Percentiles rank a stretch among this genome's conserved stretches.
These are phyloP conservation scores for Trichoderma sp. DNA, from an alignment of 2,329 filamentous ascomycete species.

Conservation along the genomic window DNA sequence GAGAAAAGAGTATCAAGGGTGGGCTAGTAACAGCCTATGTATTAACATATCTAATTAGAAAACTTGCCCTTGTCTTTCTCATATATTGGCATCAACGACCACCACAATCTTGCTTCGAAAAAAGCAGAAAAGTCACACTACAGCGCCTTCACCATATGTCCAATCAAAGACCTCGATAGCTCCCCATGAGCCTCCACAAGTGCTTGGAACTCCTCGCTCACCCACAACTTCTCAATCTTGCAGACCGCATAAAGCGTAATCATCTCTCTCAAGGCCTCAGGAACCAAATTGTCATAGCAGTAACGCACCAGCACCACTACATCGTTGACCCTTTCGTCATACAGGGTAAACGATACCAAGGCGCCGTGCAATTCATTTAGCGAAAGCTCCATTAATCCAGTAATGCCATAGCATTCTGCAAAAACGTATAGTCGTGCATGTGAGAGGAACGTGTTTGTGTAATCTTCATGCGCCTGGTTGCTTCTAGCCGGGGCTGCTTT, in stretches of 20 bases:
- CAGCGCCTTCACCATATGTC: background rate
- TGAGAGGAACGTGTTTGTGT: slow-evolving; percentile 15
- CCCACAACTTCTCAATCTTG: slow-evolving; percentile 28
- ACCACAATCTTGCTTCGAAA: background rate
- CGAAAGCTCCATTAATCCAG: slow-evolving; percentile 21
- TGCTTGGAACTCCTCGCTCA: slow-evolving; percentile 24
- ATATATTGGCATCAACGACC: too few species aligned
- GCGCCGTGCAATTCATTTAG: slow-evolving; percentile 24
- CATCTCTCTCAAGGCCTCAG: slow-evolving; percentile 20
- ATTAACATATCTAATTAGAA: too few species aligned
- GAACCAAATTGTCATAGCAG: slow-evolving; percentile 26
- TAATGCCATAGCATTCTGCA: slow-evolving; percentile 30
- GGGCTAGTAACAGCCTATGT: too few species aligned
- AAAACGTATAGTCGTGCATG: slow-evolving; percentile 29
- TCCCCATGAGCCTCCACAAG: slow-evolving; percentile 25
- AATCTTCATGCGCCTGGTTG: slow-evolving; percentile 10
- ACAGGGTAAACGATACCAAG: background rate
- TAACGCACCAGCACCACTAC: slow-evolving; percentile 20
- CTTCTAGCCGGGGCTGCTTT: background rate
- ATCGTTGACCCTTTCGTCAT: slow-evolving; percentile 5
- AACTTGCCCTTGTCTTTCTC: too few species aligned
- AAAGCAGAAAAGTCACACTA: background rate
- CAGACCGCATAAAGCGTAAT: slow-evolving; percentile 26
- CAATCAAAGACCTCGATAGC: slow-evolving; percentile 17
- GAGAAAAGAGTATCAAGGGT: too few species aligned